Conservation (phyloP, 148 eudicot genomes). For the Camellia lanceoleosa region DNA sequence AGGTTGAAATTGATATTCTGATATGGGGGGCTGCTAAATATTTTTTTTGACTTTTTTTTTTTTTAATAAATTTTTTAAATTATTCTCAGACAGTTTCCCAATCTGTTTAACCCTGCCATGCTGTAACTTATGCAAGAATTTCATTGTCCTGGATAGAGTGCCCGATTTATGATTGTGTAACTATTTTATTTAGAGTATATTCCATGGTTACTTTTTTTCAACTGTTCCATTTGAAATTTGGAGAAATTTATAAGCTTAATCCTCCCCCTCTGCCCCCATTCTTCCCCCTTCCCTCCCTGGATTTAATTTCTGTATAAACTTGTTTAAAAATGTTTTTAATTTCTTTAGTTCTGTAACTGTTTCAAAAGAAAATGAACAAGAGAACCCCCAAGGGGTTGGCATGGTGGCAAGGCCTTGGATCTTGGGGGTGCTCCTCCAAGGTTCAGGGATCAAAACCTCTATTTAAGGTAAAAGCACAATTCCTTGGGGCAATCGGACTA, state of each 20-base stretch:
- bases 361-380: too few relatives aligned
- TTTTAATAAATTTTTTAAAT: background rate
- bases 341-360: too few relatives aligned
- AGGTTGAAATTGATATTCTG: background rate
- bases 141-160: background rate
- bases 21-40: background rate
- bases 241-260: background rate
- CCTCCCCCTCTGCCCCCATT: background rate
- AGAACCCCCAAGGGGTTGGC: too few relatives aligned
- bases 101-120: background rate
- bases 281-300: background rate
- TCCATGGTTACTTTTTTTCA: conserved; percentile 1
- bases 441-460: too few relatives aligned
- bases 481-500: too few relatives aligned
- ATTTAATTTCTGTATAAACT: background rate
- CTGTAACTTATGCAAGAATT: background rate
- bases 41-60: background rate
- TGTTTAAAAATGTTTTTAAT: too few relatives aligned
- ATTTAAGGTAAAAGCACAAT: too few relatives aligned
- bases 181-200: background rate
- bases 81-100: background rate
- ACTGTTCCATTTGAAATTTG: background rate
- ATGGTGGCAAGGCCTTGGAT: too few relatives aligned
- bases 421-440: too few relatives aligned
- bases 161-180: background rate